Evolutionary conservation across 2,329 filamentous ascomycete species (phyloP).

Genomic region (Neonectria sp.): DNA sequence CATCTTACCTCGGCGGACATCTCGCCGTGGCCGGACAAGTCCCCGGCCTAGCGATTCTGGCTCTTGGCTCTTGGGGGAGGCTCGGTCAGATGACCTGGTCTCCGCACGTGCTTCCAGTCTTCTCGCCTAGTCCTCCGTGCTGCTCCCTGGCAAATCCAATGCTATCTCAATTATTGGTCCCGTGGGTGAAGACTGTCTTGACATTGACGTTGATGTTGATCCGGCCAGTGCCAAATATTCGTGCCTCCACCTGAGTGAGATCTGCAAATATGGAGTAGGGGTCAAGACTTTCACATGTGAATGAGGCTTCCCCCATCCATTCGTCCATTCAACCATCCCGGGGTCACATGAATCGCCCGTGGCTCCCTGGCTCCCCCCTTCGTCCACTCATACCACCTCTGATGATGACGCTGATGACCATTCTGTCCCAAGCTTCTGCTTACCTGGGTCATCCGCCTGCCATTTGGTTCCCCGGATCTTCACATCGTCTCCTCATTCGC

Average conservation of each 20-base stretch:
- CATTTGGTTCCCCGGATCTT: slow-evolving; percentile 18
- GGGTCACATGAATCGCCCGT: slow-evolving; percentile 27
- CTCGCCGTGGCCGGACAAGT: slow-evolving; percentile 31
- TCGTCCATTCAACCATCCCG: slow-evolving; percentile 1
- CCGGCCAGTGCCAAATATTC: not conserved
- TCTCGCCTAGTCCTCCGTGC: slow-evolving; percentile 1
- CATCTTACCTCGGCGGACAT: slow-evolving; percentile 27
- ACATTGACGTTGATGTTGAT: too few relatives aligned
- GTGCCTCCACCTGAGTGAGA: not conserved
- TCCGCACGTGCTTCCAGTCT: not conserved
- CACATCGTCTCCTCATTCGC: slow-evolving; percentile 9
- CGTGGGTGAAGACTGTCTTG: not conserved
- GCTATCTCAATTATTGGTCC: not conserved
- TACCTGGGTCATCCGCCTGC: slow-evolving; percentile 21
- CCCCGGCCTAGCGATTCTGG: slow-evolving; percentile 14
- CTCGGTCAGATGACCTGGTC: slow-evolving; percentile 26
- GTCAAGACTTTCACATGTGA: slow-evolving; percentile 32
- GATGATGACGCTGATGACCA: slow-evolving; percentile 25
- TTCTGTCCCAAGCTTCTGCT: slow-evolving; percentile 20
- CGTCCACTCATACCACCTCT: slow-evolving; percentile 18
- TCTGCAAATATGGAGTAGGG: not conserved
- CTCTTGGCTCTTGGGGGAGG: not conserved
- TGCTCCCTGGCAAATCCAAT: not conserved
- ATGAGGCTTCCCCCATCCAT: slow-evolving; percentile 3
- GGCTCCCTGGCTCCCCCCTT: slow-evolving; percentile 9